Conservation (phyloP, 2,329 filamentous ascomycete species). For the Exutisphaerella laricina region DNA sequence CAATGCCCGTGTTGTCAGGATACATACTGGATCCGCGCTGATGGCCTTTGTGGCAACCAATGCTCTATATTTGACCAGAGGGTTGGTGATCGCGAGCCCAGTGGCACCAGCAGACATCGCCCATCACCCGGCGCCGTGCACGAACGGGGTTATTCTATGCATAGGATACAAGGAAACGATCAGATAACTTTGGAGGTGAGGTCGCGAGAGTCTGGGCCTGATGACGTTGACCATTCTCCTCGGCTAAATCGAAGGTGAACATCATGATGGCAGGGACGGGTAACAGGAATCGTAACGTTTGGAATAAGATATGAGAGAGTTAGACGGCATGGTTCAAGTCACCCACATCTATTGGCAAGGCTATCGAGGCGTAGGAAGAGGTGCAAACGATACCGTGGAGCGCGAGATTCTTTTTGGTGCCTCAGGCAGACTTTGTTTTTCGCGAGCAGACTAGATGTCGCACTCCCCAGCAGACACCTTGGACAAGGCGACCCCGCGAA, state of each 20-base stretch:
- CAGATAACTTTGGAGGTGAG: neutral
- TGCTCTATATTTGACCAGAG: constrained; percentile 68
- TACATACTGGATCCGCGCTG: constrained; percentile 53
- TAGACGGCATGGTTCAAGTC: too few species aligned
- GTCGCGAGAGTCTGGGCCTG: too few species aligned
- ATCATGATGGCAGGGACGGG: too few species aligned
- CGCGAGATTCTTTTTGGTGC: too few species aligned
- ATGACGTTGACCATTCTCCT: too few species aligned
- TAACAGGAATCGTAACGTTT: too few species aligned
- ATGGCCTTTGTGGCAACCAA: constrained; percentile 62
- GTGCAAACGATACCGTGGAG: too few species aligned
- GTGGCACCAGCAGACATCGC: constrained; percentile 25
- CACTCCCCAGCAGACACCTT: neutral
- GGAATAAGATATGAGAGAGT: too few species aligned
- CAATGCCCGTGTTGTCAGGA: constrained; percentile 37
- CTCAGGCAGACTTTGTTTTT: neutral
- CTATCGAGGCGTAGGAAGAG: too few species aligned
- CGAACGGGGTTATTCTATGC: too few species aligned
- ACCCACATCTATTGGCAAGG: too few species aligned
- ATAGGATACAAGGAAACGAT: constrained; percentile 2
- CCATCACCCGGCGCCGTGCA: constrained; percentile 5
- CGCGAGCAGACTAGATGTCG: neutral
- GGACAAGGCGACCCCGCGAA: neutral
- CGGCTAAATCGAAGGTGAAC: too few species aligned
- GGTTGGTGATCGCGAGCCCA: constrained; percentile 54